Percentiles rank a stretch among this genome's conserved stretches.
Evolutionary conservation across 2,329 filamentous ascomycete genomes (phyloP).

Genomic region (Fusarium liriodendri): DNA sequence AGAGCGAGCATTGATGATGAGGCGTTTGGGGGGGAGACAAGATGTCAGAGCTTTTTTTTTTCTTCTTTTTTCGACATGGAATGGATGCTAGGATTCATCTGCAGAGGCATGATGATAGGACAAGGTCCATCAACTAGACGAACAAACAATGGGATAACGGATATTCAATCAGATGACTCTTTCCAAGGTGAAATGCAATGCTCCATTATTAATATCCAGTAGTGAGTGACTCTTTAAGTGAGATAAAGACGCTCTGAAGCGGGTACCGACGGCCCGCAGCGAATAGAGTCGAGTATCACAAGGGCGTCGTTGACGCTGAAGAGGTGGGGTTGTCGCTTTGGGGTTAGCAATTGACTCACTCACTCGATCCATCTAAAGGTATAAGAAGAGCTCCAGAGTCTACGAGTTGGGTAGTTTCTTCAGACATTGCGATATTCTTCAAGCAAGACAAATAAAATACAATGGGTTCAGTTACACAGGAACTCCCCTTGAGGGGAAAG

Average conservation of each 20-base stretch:
- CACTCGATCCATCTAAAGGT: not conserved
- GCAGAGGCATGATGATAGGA: not conserved
- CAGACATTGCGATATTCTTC: not conserved
- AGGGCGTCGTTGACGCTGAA: constrained; percentile 40
- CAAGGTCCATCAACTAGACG: not conserved
- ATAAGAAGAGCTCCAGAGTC: constrained; percentile 12
- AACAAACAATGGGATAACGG: not conserved
- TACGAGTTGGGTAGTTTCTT: not conserved
- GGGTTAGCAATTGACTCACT: constrained; percentile 30
- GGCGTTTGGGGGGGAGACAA: constrained; percentile 31
- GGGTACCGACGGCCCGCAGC: constrained; percentile 25
- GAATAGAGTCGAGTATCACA: not conserved
- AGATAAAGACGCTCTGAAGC: constrained; percentile 11
- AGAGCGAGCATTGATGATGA: constrained; percentile 30
- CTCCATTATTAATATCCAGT: not conserved
- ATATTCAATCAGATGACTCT: constrained; percentile 1
- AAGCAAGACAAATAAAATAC: not conserved
- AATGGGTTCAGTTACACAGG: constrained; percentile 39
- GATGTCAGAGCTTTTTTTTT: constrained; percentile 12
- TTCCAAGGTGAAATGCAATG: not conserved
- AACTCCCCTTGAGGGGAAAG: constrained; percentile 42
- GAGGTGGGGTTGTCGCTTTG: constrained; percentile 33
- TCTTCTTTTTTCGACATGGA: not conserved
- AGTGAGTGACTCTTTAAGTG: not conserved
- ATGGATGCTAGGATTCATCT: constrained; percentile 7